Evolutionary conservation across 169 alveolate genomes (phyloP).

Genomic region (Plasmodium coatneyi): DNA sequence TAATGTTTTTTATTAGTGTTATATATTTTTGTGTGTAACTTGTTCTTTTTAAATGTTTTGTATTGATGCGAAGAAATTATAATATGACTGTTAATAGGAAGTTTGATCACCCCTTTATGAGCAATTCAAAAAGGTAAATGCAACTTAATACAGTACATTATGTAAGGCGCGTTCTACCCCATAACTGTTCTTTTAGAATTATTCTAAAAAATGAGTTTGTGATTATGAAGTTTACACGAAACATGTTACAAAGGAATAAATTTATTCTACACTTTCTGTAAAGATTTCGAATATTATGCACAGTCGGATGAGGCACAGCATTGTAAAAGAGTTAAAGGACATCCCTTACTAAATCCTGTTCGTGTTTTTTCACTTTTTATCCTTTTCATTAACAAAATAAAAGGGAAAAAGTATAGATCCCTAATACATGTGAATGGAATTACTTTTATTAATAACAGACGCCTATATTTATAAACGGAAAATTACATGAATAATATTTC

Average conservation of each 20-base stretch:
- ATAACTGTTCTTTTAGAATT: neutral
- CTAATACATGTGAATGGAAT: neutral
- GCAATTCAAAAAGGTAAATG: neutral
- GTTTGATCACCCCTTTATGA: neutral
- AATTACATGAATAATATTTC: neutral
- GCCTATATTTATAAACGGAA: neutral
- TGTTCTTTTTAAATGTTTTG: neutral
- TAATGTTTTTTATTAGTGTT: neutral
- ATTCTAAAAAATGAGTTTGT: neutral
- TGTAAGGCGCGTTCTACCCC: neutral
- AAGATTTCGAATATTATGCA: neutral
- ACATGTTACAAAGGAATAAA: neutral
- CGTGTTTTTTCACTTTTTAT: neutral
- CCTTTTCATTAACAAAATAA: neutral
- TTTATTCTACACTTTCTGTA: neutral
- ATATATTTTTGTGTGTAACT: neutral
- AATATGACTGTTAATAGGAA: neutral
- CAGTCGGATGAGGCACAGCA: neutral
- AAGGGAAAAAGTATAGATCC: neutral
- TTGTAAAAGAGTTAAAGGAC: neutral
- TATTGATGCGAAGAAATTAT: neutral
- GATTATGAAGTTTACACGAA: neutral
- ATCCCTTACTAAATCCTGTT: neutral
- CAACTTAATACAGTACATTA: neutral
- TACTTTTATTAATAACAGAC: neutral